phyloP scores from a whole-genome alignment of 208 protist species.

The Acanthamoeba castellanii region DNA sequence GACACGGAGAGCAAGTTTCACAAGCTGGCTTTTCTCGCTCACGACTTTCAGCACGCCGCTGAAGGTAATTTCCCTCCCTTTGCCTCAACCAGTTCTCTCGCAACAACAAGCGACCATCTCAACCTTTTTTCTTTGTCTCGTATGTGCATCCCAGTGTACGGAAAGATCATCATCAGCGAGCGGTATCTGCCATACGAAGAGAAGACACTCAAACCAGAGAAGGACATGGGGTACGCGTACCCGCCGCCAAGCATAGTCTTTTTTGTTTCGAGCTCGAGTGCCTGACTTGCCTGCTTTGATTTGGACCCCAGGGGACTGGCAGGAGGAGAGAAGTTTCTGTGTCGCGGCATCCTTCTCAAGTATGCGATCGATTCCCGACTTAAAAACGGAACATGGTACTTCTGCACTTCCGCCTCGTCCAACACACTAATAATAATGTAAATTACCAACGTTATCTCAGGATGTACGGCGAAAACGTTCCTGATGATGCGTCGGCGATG shows the following conservation, averaged over 20 bases:
- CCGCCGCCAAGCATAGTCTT: not conserved
- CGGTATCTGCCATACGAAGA: constrained; percentile 11
- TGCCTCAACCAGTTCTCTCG: not conserved
- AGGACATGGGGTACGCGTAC: constrained; percentile 24
- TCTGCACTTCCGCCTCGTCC: not conserved
- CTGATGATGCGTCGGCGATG: constrained; percentile 64
- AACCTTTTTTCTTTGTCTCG: not conserved
- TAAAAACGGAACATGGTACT: not conserved
- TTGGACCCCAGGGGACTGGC: not conserved
- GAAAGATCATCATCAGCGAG: constrained; percentile 62
- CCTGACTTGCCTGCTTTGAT: not conserved
- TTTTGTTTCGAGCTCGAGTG: not conserved
- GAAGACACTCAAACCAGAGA: constrained; percentile 50
- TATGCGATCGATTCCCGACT: constrained; percentile 38
- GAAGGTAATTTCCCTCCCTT: not conserved
- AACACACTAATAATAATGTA: not conserved
- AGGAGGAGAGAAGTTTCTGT: constrained; percentile 39
- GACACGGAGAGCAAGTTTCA: constrained; percentile 67
- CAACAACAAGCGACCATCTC: not conserved
- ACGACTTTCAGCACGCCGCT: constrained; percentile 57
- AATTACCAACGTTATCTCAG: constrained; percentile 33
- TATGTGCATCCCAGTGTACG: not conserved
- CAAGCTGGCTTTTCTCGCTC: constrained; percentile 30
- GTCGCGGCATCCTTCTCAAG: not conserved
- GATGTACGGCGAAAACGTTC: constrained; percentile 69